Evolutionary conservation across 2,329 filamentous ascomycete genomes (phyloP), one percentile per base, ranked within the genome.

Genomic region (Monosporascus sp.): DNA sequence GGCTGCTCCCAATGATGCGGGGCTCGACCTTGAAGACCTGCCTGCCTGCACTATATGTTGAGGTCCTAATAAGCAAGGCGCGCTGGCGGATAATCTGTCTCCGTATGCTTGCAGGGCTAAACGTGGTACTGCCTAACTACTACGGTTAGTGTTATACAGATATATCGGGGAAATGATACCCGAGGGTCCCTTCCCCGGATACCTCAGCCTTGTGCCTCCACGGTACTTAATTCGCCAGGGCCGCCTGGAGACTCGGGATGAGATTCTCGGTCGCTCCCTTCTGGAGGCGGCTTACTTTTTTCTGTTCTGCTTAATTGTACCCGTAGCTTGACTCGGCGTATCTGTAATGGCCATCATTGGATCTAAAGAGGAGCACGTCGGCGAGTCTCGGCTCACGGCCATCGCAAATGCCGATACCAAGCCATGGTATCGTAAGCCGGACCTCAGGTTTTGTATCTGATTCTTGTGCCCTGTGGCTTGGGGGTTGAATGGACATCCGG

Each of bases 401-500:
- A 72, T 73, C 37, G 70, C 70, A 14, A 55, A 69, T 39, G 62
- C 64, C 2, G 70, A 73, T 57, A 64, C 60, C 18, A 65, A 62
- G 35, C 62, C 54, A 60, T 75, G 72, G 72, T 74, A 73, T 57
- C 59, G 69, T 27, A 74, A 74, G 51, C 70, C 67, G 1, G 71
- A 73, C 52, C 58, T 74, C 50, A 61, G 70, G 25, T 63, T 66
- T 58, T 74, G 35, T 75, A 74, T 53, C 60, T 74, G 50, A 70
- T 72, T 35, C 61, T 75, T 15, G 61, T 74, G n/a, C 72, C 71
- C 0, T 69, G 68, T 5, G 70, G 65, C 0, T 60, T 75, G n/a
- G 72, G 72, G 0, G 71, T 73, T 3, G 71, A 74, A 56, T 72
- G 69, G 71, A 79, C 77, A 0, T 72, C 70, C 0, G 71, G 71